Evolutionary conservation across 768 basidiomycete genomes (phyloP), one percentile per base, ranked within the genome.

Genomic region (Boletus patriciae): DNA sequence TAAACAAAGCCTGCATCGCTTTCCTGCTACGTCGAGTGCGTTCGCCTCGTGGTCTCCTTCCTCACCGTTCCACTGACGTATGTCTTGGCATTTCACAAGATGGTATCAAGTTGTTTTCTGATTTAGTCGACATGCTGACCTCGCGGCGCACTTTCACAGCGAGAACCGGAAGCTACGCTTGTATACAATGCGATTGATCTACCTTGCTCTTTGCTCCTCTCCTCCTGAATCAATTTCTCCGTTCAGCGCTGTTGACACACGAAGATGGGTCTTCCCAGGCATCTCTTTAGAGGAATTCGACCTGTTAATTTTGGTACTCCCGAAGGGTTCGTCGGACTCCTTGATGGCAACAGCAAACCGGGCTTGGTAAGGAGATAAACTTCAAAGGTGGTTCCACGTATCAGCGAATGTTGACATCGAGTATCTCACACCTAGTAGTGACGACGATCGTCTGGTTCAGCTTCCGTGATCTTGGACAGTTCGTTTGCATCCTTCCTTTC

Each of bases 21-120:
- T 31, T 23, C 16, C n/a, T 44, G 2, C 9, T 37, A 34, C 1
- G 38, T 57, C n/a, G 11, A 27, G 62, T 67, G 33, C 10, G 54
- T 54, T 44, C 6, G 0, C 11, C 27, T 27, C 13, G 25, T 41
- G 1, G 13, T 40, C 18, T 50, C 44, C 27, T 50, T 27, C 21
- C 8, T n/a, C 18, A 21, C 25, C 10, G 4, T 9, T 13, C 2
- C 16, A n/a, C 31, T 57, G 2, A 64, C 27, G 16, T 6, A 15
- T 31, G 5, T 13, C 21, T 23, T 46, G 27, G 0, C 11, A 34
- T 34, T 41, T 25, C 3, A 15, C 7, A 16, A 55, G 46, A 45
- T 40, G 7, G 19, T 42, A 34, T 16, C 27, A 21, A 19, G 10
- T 19, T 18, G 9, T n/a, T 11, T 51, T 36, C 7, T n/a, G n/a